A percentile compares a stretch with the other conserved stretches of the same genome.
These are phyloP conservation scores for Mortierella sp. DNA, from an alignment of 371 early-diverging fungal species.

Conservation along the genomic window DNA sequence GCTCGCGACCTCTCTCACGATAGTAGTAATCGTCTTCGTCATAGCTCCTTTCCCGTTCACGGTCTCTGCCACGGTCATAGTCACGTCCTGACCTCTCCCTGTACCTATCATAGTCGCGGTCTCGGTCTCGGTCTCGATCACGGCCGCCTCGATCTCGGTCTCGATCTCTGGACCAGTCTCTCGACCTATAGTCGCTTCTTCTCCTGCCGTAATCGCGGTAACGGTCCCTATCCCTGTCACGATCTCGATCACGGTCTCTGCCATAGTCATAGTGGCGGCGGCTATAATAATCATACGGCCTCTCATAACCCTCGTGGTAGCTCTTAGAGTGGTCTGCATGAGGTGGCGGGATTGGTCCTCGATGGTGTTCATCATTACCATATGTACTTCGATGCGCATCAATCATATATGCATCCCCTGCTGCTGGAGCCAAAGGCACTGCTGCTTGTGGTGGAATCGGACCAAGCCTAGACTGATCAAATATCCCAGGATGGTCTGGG, in stretches of 20 bases:
- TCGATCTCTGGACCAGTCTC: constrained; percentile 50
- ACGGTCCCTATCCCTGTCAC: constrained; percentile 33
- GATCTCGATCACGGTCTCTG: constrained; percentile 36
- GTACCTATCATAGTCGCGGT: constrained; percentile 34
- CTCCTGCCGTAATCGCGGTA: constrained; percentile 40
- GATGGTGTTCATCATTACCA: constrained; percentile 22
- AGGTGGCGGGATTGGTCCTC: constrained; percentile 7
- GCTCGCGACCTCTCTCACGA: constrained; percentile 30
- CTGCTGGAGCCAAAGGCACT: neutral
- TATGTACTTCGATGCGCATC: constrained; percentile 24
- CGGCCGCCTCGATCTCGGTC: constrained; percentile 36
- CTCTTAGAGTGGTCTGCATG: constrained; percentile 16
- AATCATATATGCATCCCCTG: constrained; percentile 6
- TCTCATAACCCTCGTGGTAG: constrained; percentile 23
- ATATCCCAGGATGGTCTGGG: constrained; percentile 2
- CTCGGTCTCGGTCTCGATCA: constrained; percentile 34
- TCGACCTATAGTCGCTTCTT: constrained; percentile 29
- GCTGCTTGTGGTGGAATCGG: constrained; percentile 4
- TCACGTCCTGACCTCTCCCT: constrained; percentile 32
- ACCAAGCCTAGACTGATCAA: constrained; percentile 15
- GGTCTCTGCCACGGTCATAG: constrained; percentile 32
- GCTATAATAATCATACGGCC: constrained; percentile 34
- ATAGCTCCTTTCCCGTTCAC: constrained; percentile 38
- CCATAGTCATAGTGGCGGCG: constrained; percentile 45
- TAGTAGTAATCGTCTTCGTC: constrained; percentile 32